Evolutionary conservation across 805 yeast genomes (phyloP).

Genomic region (Scheffersomyces ergatensis): DNA sequence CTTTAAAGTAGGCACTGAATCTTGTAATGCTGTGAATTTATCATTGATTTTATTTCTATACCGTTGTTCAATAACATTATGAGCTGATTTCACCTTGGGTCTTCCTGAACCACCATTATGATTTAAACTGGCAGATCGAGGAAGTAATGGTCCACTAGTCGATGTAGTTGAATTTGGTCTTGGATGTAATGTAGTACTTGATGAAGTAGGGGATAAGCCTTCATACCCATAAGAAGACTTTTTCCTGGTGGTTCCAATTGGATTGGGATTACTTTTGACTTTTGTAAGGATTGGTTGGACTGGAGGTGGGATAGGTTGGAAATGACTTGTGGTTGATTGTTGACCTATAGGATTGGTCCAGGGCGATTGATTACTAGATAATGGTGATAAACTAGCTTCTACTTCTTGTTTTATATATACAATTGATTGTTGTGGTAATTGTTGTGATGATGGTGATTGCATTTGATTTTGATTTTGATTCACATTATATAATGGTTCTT

Average conservation of each 20-base stretch:
- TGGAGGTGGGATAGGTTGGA: background rate
- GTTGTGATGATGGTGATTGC: background rate
- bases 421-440: background rate
- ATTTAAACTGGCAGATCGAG: no score
- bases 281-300: background rate
- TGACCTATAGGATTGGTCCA: background rate
- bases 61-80: constrained; percentile 42
- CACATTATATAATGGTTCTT: background rate
- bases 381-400: background rate
- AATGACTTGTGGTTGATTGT: background rate
- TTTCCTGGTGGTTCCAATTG: background rate
- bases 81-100: constrained; percentile 31
- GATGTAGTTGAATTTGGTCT: no score
- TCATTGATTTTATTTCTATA: constrained; percentile 43
- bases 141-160: background rate
- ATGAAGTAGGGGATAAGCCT: constrained; percentile 4
- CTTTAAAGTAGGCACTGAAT: constrained; percentile 38
- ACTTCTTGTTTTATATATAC: background rate
- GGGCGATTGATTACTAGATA: background rate
- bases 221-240: background rate
- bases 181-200: background rate
- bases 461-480: background rate
- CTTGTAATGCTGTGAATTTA: constrained; percentile 36
- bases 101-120: constrained; percentile 1
- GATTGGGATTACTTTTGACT: background rate